phyloP scores from a whole-genome alignment of 495 filamentous ascomycete species.

The Pyronema domesticum region DNA sequence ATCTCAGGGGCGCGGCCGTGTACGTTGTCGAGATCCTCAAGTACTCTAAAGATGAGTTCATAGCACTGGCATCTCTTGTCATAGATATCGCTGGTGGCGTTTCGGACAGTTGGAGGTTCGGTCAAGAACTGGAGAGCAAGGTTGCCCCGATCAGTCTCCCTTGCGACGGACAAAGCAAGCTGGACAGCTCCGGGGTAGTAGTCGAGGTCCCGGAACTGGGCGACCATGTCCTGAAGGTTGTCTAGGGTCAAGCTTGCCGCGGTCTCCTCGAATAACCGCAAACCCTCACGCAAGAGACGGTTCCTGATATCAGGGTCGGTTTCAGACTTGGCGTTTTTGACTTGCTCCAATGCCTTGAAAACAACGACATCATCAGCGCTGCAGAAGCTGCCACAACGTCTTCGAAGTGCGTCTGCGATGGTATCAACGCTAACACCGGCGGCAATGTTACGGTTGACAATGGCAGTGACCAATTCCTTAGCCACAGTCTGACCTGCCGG shows the following conservation, averaged over 20 bases:
- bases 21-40: constrained; percentile 55
- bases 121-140: constrained; percentile 58
- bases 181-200: constrained; percentile 96
- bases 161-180: constrained; percentile 62
- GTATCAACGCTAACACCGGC: constrained; percentile 93
- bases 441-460: constrained; percentile 92
- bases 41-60: constrained; percentile 56
- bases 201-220: constrained; percentile 56
- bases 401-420: constrained; percentile 74
- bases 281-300: constrained; percentile 60
- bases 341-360: constrained; percentile 90
- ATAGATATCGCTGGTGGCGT: constrained; percentile 40
- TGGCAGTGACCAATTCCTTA: constrained; percentile 89
- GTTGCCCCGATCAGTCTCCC: constrained; percentile 67
- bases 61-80: constrained; percentile 63
- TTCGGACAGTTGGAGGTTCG: constrained; percentile 32
- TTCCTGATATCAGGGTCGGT: constrained; percentile 53
- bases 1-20: constrained; percentile 46
- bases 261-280: constrained; percentile 74
- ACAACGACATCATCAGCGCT: constrained; percentile 90
- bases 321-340: constrained; percentile 66
- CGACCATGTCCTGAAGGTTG: constrained; percentile 57
- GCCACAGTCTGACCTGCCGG: constrained; percentile 70
- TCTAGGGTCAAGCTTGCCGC: constrained; percentile 61
- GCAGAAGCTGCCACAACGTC: constrained; percentile 90